Base-by-base conservation (phyloP, 2,329 filamentous ascomycete species). In the Arthrocladium fulminans region DNA sequence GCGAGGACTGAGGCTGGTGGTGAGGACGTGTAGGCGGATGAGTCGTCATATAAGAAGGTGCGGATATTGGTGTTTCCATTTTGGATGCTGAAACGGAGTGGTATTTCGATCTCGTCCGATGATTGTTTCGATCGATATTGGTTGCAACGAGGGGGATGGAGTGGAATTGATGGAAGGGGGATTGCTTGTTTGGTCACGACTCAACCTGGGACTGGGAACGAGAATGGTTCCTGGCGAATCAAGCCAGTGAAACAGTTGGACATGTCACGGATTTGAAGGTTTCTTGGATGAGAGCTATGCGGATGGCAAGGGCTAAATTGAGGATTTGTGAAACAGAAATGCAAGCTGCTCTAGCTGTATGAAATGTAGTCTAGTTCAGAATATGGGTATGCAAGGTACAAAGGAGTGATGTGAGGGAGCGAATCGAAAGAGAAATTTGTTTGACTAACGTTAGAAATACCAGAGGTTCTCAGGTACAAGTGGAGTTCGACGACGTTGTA, bases 161-260 rank as follows among this genome's bases (percentile, higher is more conserved):
- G 27, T 42, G 42, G 32, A 37, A 30, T 17, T 12, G 12, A 45
- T 7, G 25, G 25, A 45, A 45, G n/a, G 34, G 44, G 32, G 20
- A 35, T 17, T 15, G 8, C 29, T 38, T 25, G 22, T 20, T 42
- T 3, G 3, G 39, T n/a, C 17, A 13, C 25, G 9, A 27, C n/a
- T 30, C 19, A 24, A 44, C 17, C 12, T 24, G 39, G 3, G 19
- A 17, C 41, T 30, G 24, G n/a, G 41, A 30, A 32, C 27, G 9
- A 29, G 37, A 50, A 55, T 57, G 57, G 51, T 48, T 56, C 54
- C 49, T 58, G 55, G 30, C 57, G 60, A 55, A 57, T 52, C 45
- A 54, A 44, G 56, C 45, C 20, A 15, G 7, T 37, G 32, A 38
- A 19, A 39, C 32, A 35, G 17, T 23, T 22, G 17, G n/a, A n/a